These are phyloP conservation scores for Hydnomerulius pinastri DNA, from an alignment of 768 basidiomycete genomes.

Conservation along the genomic window DNA sequence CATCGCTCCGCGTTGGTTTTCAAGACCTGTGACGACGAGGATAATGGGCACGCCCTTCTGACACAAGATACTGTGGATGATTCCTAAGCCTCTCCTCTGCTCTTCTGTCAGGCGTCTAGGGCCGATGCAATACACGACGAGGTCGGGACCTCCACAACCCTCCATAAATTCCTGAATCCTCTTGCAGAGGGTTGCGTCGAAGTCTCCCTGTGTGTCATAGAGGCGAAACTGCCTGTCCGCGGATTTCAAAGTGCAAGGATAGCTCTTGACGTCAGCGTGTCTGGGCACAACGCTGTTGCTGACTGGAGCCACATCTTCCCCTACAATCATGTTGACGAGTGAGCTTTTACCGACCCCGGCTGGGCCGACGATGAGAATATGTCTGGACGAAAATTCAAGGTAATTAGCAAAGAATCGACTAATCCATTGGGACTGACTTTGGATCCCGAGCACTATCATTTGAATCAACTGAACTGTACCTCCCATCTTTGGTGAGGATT, in stretches of 20 bases:
- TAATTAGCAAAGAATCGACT: too few species aligned
- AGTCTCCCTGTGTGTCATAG: not conserved
- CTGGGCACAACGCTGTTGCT: conserved; percentile 22
- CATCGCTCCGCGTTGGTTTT: conserved; percentile 17
- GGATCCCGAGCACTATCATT: too few species aligned
- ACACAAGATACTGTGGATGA: conserved; percentile 26
- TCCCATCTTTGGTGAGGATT: too few species aligned
- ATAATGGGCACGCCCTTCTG: conserved; percentile 14
- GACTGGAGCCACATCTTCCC: conserved; percentile 23
- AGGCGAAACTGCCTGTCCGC: too few species aligned
- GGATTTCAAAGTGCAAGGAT: too few species aligned
- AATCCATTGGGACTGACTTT: too few species aligned
- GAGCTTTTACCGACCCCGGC: conserved; percentile 41
- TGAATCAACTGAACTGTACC: too few species aligned
- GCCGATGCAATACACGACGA: conserved; percentile 40
- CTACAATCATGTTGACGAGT: conserved; percentile 40
- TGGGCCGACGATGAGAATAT: conserved; percentile 25
- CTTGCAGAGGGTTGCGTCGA: not conserved
- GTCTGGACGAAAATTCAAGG: too few species aligned
- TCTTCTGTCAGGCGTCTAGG: conserved; percentile 35
- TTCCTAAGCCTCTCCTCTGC: conserved; percentile 31
- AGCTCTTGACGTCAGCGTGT: conserved; percentile 14
- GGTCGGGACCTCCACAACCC: conserved; percentile 14
- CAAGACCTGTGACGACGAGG: conserved; percentile 15
- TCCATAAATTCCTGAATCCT: conserved; percentile 14